phyloP scores from a whole-genome alignment of 495 filamentous ascomycete species.

The Aspergillus affinis region DNA sequence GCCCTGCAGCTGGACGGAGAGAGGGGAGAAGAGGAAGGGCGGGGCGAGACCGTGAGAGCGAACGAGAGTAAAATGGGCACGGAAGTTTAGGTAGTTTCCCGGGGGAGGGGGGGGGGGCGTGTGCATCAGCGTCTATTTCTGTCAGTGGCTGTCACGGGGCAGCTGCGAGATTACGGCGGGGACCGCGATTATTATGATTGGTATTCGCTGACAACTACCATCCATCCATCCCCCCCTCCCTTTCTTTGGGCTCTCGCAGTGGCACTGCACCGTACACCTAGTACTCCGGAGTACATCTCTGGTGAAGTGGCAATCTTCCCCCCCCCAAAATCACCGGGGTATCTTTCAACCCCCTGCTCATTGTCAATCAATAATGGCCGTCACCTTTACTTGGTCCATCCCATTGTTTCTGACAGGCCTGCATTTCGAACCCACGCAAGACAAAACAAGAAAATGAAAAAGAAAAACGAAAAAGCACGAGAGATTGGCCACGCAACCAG shows the following conservation, averaged over 20 bases:
- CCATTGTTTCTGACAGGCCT: not conserved
- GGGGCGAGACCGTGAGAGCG: not conserved
- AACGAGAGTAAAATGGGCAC: not conserved
- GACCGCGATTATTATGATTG: constrained; percentile 10
- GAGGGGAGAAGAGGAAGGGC: not conserved
- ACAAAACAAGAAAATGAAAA: too few relatives aligned
- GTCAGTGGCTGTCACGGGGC: constrained; percentile 7
- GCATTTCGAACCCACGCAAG: too few relatives aligned
- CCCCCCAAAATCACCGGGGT: not conserved
- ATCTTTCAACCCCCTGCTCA: not conserved
- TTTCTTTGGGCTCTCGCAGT: not conserved
- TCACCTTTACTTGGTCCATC: not conserved
- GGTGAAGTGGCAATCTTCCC: not conserved
- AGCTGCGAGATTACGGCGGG: constrained; percentile 17
- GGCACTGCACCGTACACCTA: not conserved
- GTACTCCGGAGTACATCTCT: not conserved
- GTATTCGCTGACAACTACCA: constrained; percentile 5
- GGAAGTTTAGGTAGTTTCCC: not conserved
- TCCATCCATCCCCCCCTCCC: not conserved
- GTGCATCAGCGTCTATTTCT: not conserved
- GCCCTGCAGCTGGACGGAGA: constrained; percentile 8
- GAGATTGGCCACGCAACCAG: not conserved
- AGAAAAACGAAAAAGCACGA: too few relatives aligned
- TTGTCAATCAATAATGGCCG: not conserved
- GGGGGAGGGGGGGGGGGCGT: not conserved